Conservation (phyloP, 2,329 filamentous ascomycete species). For the Ceratocystis ficicola region DNA sequence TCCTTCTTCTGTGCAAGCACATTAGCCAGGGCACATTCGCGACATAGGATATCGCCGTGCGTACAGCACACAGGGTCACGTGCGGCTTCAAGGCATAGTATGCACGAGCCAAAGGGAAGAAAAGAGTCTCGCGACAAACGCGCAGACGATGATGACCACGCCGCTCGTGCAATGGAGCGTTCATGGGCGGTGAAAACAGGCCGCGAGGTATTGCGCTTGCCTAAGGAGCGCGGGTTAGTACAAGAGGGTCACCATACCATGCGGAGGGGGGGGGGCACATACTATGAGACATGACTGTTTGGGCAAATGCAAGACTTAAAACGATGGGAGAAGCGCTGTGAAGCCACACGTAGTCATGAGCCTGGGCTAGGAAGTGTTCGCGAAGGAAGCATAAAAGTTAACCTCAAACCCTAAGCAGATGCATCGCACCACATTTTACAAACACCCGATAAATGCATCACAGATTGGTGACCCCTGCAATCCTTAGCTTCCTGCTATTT, state of each 20-base stretch:
- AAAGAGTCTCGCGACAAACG: constrained; percentile 83
- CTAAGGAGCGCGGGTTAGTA: constrained; percentile 28
- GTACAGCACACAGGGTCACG: constrained; percentile 72
- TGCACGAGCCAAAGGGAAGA: constrained; percentile 78
- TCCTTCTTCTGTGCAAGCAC: constrained; percentile 87
- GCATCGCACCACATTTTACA: neutral
- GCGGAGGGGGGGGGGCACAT: constrained; percentile 25
- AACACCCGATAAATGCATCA: constrained; percentile 7
- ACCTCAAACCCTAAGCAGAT: neutral
- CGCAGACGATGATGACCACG: constrained; percentile 73
- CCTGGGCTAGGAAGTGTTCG: neutral
- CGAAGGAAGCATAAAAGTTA: neutral
- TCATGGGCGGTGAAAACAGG: constrained; percentile 92
- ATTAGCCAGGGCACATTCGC: constrained; percentile 84
- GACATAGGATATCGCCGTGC: constrained; percentile 83
- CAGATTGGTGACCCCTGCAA: neutral
- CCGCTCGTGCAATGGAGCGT: constrained; percentile 64
- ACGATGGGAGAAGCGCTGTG: neutral
- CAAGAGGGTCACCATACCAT: neutral
- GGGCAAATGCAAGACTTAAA: neutral
- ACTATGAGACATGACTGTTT: constrained; percentile 40
- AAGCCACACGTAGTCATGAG: neutral
- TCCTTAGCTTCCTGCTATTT: neutral
- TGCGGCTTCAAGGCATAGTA: constrained; percentile 71
- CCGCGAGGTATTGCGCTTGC: constrained; percentile 81